Conservation (phyloP, 495 filamentous ascomycete genomes). For the Penicillium manginii region DNA sequence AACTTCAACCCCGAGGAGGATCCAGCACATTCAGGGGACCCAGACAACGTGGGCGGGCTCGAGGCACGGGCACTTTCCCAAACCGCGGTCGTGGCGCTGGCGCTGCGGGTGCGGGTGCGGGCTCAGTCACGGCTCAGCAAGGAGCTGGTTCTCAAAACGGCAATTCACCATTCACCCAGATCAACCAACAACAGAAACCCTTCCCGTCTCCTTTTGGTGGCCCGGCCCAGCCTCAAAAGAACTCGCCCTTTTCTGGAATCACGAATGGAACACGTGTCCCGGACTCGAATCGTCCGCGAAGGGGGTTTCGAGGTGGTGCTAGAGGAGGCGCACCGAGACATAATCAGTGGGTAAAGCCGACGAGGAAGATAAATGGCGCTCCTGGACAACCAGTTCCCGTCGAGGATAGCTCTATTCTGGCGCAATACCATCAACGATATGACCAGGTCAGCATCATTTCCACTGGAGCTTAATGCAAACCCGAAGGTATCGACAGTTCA, state of each 20-base stretch:
- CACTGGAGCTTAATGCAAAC: not conserved
- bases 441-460: conserved; percentile 40
- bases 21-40: conserved; percentile 19
- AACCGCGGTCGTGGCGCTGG: conserved; percentile 25
- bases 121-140: conserved; percentile 2
- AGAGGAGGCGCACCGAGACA: conserved; percentile 16
- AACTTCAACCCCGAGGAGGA: conserved; percentile 27
- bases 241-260: conserved; percentile 25
- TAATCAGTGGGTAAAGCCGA: conserved; percentile 12
- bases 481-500: conserved; percentile 3
- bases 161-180: conserved; percentile 39
- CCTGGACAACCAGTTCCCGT: conserved; percentile 16
- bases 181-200: conserved; percentile 29
- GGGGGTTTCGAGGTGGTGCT: conserved; percentile 4
- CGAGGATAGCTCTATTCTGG: conserved; percentile 29
- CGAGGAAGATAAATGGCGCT: conserved; percentile 12
- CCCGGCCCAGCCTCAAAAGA: conserved; percentile 4
- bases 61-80: conserved; percentile 23
- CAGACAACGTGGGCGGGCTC: conserved; percentile 32
- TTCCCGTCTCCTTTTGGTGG: conserved; percentile 22
- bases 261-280: conserved; percentile 20
- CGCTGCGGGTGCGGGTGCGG: conserved; percentile 15
- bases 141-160: conserved; percentile 6
- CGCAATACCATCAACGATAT: conserved; percentile 45
- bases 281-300: conserved; percentile 5